These are phyloP conservation scores for Calocybe indica DNA, from an alignment of 768 basidiomycete genomes.

Conservation along the genomic window DNA sequence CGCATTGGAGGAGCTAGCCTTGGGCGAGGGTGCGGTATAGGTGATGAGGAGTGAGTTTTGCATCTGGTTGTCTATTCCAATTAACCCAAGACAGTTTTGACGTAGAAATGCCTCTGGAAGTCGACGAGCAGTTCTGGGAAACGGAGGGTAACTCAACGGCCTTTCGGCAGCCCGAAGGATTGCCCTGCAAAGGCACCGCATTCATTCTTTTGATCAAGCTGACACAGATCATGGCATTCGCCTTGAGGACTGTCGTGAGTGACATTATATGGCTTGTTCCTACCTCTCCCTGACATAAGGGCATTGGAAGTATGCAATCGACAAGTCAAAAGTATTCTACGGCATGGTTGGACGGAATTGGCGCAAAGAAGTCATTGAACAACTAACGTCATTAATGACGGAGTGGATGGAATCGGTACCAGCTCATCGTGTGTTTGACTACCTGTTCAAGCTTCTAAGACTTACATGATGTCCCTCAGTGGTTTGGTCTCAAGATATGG, in stretches of 20 bases:
- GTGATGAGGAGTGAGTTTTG: constrained; percentile 60
- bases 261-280: constrained; percentile 3
- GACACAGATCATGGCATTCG: constrained; percentile 64
- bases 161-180: constrained; percentile 63
- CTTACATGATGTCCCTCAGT: constrained; percentile 28
- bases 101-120: constrained; percentile 72
- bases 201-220: constrained; percentile 66
- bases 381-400: constrained; percentile 63
- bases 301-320: constrained; percentile 57
- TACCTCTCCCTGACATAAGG: neutral
- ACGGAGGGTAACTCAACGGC: constrained; percentile 36
- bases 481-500: constrained; percentile 49
- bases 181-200: constrained; percentile 49
- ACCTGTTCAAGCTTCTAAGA: neutral
- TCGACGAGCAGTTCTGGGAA: constrained; percentile 81
- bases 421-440: constrained; percentile 45
- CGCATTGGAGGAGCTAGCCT: constrained; percentile 45
- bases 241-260: constrained; percentile 62
- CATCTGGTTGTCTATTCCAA: neutral
- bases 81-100: constrained; percentile 55
- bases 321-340: constrained; percentile 52
- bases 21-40: constrained; percentile 50
- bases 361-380: constrained; percentile 54
- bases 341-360: constrained; percentile 48
- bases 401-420: constrained; percentile 71